Conservation (phyloP, 805 yeast genomes). For the Suhomyces vadensis region DNA sequence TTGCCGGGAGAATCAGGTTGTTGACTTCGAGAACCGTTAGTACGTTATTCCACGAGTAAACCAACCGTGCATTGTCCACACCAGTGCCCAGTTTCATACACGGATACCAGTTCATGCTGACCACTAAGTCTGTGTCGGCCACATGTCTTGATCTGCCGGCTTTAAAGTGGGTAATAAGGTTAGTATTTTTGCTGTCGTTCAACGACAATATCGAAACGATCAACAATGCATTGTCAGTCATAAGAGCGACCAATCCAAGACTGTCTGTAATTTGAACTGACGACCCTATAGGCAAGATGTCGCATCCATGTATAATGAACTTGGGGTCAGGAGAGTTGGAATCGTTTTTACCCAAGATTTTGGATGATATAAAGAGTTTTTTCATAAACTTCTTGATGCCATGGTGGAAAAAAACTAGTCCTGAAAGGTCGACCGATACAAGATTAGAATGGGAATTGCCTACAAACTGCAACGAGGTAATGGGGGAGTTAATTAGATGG, state of each 20-base stretch:
- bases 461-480: slow-evolving; percentile 28
- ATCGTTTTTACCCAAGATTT: slow-evolving; percentile 51
- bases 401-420: slow-evolving; percentile 60
- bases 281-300: slow-evolving; percentile 62
- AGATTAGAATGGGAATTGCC: slow-evolving; percentile 29
- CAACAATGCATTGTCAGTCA: slow-evolving; percentile 51
- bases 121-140: slow-evolving; percentile 23
- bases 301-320: slow-evolving; percentile 31
- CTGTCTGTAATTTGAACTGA: slow-evolving; percentile 54
- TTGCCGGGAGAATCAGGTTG: slow-evolving; percentile 34
- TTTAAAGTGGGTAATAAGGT: slow-evolving; percentile 52
- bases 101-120: slow-evolving; percentile 61
- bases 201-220: slow-evolving; percentile 56
- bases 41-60: slow-evolving; percentile 67
- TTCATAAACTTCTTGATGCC: slow-evolving; percentile 60
- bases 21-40: slow-evolving; percentile 56
- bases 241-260: slow-evolving; percentile 59
- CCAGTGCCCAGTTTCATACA: slow-evolving; percentile 31
- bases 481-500: slow-evolving; percentile 27
- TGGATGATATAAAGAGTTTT: slow-evolving; percentile 45
- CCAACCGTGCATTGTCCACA: slow-evolving; percentile 47
- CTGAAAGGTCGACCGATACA: slow-evolving; percentile 35
- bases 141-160: slow-evolving; percentile 46
- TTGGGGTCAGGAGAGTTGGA: slow-evolving; percentile 18
- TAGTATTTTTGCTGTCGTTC: slow-evolving; percentile 25